Percentiles rank a stretch among this genome's conserved stretches.
Conservation (phyloP, 83 land plant species). For the Diphasiastrum complanatum region DNA sequence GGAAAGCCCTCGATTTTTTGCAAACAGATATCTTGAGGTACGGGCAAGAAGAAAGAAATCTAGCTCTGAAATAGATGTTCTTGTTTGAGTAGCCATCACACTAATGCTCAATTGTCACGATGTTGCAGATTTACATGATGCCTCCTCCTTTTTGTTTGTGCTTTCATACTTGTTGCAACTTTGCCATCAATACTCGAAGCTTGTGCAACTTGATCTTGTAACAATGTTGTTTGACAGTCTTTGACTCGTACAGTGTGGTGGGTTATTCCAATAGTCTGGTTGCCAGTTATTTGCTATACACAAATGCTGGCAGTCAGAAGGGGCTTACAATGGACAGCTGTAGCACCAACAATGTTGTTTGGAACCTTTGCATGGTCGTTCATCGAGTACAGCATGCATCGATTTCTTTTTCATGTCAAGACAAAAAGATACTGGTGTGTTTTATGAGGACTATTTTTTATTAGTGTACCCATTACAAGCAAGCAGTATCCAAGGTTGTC, state of each 20-base stretch:
- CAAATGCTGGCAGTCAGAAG: constrained; percentile 36
- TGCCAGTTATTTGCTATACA: constrained; percentile 65
- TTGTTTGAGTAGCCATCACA: too few relatives aligned
- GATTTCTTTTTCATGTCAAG: constrained; percentile 87
- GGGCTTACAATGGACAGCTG: constrained; percentile 40
- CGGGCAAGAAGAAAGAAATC: too few relatives aligned
- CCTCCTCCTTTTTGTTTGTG: too few relatives aligned
- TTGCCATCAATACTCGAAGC: too few relatives aligned
- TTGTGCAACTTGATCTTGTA: too few relatives aligned
- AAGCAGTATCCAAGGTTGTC: background rate
- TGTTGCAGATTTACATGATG: too few relatives aligned
- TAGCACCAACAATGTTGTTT: constrained; percentile 24
- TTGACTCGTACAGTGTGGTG: constrained; percentile 82
- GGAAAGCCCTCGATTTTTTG: too few relatives aligned
- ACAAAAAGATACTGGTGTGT: constrained; percentile 84
- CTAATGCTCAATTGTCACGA: too few relatives aligned
- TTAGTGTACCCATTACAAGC: background rate
- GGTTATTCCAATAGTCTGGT: constrained; percentile 79
- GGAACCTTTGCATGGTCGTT: constrained; percentile 76
- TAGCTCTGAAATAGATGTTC: too few relatives aligned
- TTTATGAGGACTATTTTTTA: background rate
- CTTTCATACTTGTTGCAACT: too few relatives aligned
- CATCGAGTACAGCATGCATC: constrained; percentile 78
- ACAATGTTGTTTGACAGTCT: constrained; percentile 37
- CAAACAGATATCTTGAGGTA: too few relatives aligned